Evolutionary conservation across 768 basidiomycete genomes (phyloP), one percentile per base, ranked within the genome.

Genomic region (Russula sp.): DNA sequence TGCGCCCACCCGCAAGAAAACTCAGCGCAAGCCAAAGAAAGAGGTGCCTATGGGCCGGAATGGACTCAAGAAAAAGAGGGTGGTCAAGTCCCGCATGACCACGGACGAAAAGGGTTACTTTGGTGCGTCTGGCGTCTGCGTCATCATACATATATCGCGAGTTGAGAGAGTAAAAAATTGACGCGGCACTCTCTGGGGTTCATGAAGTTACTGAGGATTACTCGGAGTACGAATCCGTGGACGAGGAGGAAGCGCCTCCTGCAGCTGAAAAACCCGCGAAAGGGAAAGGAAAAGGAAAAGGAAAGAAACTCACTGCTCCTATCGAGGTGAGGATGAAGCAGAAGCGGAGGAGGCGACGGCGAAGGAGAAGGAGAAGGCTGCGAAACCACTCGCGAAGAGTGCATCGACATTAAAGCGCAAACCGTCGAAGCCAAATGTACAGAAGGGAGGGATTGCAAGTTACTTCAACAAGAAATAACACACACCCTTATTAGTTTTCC

Each of bases 171-270:
- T n/a, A n/a, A 30, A 30, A 30, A 30, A 55, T 38, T 58, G 20
- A 10, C 30, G 20, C 28, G 16, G n/a, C n/a, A n/a, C n/a, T 64
- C 38, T 26, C 68, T 59, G 53, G 11, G 63, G 52, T 28, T 2
- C 46, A 56, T 36, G 0, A 67, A 92, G 91, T 83, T 18, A 86
- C 81, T 42, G 87, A 90, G 71, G 91, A 92, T 71, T 88, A 89
- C 71, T 89, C 89, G 8, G 84, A 84, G 20, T 92, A 89, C 71
- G 90, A 93, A 74, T 90, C 89, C 10, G 87, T 88, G 9, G 82
- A 82, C 9, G 88, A 85, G 62, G 80, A 86, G 32, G 83, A 81
- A 2, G 36, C 11, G 63, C n/a, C n/a, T n/a, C n/a, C n/a, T n/a
- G 58, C 63, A 3, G 44, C 42, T 3, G 46, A 55, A 48, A 61